phyloP scores from a whole-genome alignment of 176 grass and related monocot species.

The Cocos nucifera region DNA sequence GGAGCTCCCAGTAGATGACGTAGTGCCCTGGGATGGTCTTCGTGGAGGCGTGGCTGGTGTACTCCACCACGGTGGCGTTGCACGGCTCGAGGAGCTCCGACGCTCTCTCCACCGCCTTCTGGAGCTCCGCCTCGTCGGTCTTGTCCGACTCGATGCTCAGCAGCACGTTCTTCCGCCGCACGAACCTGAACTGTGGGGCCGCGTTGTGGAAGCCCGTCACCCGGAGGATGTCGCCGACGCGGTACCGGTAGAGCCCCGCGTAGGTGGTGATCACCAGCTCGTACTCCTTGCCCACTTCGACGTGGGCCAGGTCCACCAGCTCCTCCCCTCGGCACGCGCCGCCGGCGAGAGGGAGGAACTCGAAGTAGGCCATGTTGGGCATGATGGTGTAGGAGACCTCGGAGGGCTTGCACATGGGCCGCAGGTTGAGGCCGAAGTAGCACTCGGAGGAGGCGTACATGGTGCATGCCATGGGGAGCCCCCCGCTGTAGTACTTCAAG shows the following conservation, averaged over 20 bases:
- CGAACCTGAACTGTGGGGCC: slow-evolving; percentile 81
- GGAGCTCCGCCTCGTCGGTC: slow-evolving; percentile 93
- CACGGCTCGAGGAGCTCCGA: slow-evolving; percentile 61
- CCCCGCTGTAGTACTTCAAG: slow-evolving; percentile 71
- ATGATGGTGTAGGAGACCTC: slow-evolving; percentile 84
- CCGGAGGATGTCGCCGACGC: slow-evolving; percentile 84
- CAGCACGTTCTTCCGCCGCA: slow-evolving; percentile 91
- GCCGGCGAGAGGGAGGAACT: slow-evolving; percentile 54
- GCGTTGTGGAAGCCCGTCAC: slow-evolving; percentile 79
- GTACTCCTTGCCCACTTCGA: slow-evolving; percentile 76
- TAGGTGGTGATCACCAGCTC: slow-evolving; percentile 98
- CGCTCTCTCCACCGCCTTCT: slow-evolving; percentile 69
- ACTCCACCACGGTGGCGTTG: slow-evolving; percentile 70
- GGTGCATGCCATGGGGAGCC: slow-evolving; percentile 85
- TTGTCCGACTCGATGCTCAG: slow-evolving; percentile 96
- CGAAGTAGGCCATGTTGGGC: slow-evolving; percentile 99
- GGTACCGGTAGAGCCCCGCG: slow-evolving; percentile 79
- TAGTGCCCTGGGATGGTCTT: slow-evolving; percentile 76
- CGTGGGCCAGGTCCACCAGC: slow-evolving; percentile 78
- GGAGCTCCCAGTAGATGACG: slow-evolving; percentile 95
- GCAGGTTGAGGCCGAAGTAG: slow-evolving; percentile 88
- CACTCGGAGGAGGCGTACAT: slow-evolving; percentile 98
- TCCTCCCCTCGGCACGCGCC: slow-evolving; percentile 13
- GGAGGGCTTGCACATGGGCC: slow-evolving; percentile 71
- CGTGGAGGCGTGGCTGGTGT: slow-evolving; percentile 86